These are phyloP conservation scores for Vaccinium macrocarpon DNA, from an alignment of 148 eudicot species.

Conservation along the genomic window DNA sequence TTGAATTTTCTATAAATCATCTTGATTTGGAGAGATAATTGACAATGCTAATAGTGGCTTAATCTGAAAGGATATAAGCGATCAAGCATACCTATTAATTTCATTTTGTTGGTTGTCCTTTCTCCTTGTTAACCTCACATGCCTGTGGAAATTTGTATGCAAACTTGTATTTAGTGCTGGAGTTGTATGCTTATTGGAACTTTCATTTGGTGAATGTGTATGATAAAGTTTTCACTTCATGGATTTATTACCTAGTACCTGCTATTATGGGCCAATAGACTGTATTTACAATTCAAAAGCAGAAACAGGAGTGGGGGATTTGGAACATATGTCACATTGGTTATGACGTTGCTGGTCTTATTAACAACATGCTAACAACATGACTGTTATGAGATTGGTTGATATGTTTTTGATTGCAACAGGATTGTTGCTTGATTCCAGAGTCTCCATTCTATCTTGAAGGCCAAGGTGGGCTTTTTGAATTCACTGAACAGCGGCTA, in stretches of 20 bases:
- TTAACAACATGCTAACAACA: not conserved
- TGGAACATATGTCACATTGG: not conserved
- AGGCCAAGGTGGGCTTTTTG: slow-evolving; percentile 59
- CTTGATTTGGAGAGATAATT: not conserved
- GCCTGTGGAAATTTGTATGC: not conserved
- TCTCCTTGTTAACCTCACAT: not conserved
- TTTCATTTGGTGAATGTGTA: not conserved
- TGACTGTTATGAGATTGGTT: slow-evolving; percentile 13
- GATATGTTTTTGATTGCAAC: slow-evolving; percentile 26
- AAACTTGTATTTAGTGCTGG: not conserved
- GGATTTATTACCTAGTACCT: not conserved
- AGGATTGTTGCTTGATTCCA: slow-evolving; percentile 73
- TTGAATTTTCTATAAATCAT: not conserved
- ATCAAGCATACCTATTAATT: not conserved
- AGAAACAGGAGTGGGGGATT: not conserved
- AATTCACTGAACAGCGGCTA: slow-evolving; percentile 49
- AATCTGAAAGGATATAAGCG: not conserved
- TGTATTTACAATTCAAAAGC: not conserved
- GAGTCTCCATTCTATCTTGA: slow-evolving; percentile 60
- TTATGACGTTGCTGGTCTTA: slow-evolving; percentile 9
- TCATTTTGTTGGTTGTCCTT: not conserved
- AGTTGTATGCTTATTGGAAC: not conserved
- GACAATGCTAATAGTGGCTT: not conserved
- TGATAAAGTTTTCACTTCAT: not conserved
- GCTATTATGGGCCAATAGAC: not conserved